phyloP scores from a whole-genome alignment of 2,329 filamentous ascomycete species.

The Onygenales sp. region DNA sequence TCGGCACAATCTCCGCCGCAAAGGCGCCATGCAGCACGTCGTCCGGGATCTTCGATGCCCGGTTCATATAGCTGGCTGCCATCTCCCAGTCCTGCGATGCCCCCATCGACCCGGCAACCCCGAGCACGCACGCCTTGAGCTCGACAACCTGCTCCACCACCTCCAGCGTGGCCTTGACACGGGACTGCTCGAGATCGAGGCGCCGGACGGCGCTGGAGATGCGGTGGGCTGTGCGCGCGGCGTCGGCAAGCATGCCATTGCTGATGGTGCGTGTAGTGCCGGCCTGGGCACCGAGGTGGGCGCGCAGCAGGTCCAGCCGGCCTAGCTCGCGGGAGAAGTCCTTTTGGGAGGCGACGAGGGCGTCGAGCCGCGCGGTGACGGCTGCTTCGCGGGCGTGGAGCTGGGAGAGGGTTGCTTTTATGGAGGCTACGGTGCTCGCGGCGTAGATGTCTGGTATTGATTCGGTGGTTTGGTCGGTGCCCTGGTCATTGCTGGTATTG shows the following conservation, averaged over 20 bases:
- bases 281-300: constrained; percentile 77
- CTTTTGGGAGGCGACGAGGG: constrained; percentile 70
- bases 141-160: constrained; percentile 96
- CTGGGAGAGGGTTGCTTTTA: constrained; percentile 64
- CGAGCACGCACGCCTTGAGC: constrained; percentile 91
- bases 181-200: constrained; percentile 81
- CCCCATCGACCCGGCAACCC: constrained; percentile 92
- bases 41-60: constrained; percentile 71
- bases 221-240: constrained; percentile 73
- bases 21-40: constrained; percentile 76
- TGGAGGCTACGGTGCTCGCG: constrained; percentile 66
- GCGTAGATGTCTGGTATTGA: constrained; percentile 46
- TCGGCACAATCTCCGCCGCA: constrained; percentile 85
- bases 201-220: constrained; percentile 80
- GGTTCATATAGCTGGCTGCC: constrained; percentile 77
- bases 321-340: constrained; percentile 79
- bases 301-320: constrained; percentile 79
- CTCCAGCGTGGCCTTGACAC: constrained; percentile 79
- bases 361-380: constrained; percentile 65
- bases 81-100: constrained; percentile 98
- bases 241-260: constrained; percentile 81
- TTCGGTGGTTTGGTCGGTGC: neutral
- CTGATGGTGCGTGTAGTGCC: constrained; percentile 74
- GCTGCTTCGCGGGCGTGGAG: constrained; percentile 67
- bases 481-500: neutral